Base-by-base conservation (phyloP, 2,329 filamentous ascomycete species). In the Aspergillus sergii region DNA sequence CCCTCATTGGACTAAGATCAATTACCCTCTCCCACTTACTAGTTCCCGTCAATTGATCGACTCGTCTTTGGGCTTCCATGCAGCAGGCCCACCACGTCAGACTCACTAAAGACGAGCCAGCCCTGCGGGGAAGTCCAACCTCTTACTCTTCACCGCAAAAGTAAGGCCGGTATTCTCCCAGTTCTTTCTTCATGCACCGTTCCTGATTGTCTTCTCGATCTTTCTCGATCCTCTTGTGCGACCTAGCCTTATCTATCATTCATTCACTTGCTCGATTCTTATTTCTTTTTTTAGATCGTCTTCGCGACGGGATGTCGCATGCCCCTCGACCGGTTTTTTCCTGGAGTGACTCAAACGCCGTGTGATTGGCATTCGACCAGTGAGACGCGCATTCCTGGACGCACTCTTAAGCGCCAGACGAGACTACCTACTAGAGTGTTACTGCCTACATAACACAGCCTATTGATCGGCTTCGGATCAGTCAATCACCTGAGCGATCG, bases 321-420 rank as follows among this genome's bases (percentile, higher is more conserved):
- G 64, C 63, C 61, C 63, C 63, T 63, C 66, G 64, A 61, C 51
- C 64, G 61, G 64, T 58, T 50, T 65, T 60, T 61, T 58, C 55
- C 66, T 70, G 70, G 72, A 69, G 67, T 64, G 67, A 71, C 68
- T 65, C 70, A 73, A 72, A 71, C 73, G 71, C 72, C 69, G 60
- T 66, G 56, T 59, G 48, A 32, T 62, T 58, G 64, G 58, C 66
- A 60, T 67, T 67, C 67, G 59, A 70, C 72, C 70, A 71, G 69
- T 72, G 66, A 72, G 64, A 70, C 56, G 61, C 64, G 51, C 64
- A 50, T 65, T 66, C 51, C 48, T 63, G 60, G n/a, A 61, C 59
- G 58, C 66, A 65, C 63, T 53, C 61, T 74, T 55, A 76, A 75
- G 74, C 74, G 74, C 74, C 72, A 73, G 69, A 69, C 72, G 69